Evolutionary conservation across 495 filamentous ascomycete species (phyloP).

Genomic region (Hyaloscypha variabilis): DNA sequence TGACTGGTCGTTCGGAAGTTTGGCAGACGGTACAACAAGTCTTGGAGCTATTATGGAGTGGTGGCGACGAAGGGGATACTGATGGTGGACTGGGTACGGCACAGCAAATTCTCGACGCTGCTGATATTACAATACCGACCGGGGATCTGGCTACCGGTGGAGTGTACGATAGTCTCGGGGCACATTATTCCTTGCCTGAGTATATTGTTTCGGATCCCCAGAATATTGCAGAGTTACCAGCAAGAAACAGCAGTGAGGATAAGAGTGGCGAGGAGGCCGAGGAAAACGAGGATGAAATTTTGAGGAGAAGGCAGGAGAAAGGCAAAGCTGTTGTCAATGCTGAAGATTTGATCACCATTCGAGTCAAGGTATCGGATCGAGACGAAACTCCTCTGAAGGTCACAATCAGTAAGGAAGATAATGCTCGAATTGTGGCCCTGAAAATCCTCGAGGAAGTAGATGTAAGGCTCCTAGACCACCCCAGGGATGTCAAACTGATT

Average conservation of each 20-base stretch:
- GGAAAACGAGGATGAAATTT: constrained; percentile 20
- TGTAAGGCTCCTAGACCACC: constrained; percentile 49
- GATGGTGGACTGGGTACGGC: constrained; percentile 62
- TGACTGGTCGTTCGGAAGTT: constrained; percentile 73
- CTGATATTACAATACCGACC: constrained; percentile 77
- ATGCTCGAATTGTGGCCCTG: constrained; percentile 60
- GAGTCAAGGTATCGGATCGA: constrained; percentile 62
- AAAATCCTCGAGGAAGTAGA: constrained; percentile 65
- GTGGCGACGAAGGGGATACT: constrained; percentile 37
- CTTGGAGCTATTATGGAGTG: constrained; percentile 63
- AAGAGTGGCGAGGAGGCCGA: constrained; percentile 11
- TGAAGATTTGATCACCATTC: constrained; percentile 51
- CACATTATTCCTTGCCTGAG: constrained; percentile 74
- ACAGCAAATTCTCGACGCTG: constrained; percentile 77
- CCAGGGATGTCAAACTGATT: not conserved
- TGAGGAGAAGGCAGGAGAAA: constrained; percentile 63
- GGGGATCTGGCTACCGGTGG: constrained; percentile 68
- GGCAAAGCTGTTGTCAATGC: constrained; percentile 49
- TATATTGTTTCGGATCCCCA: constrained; percentile 76
- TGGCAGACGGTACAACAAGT: constrained; percentile 76
- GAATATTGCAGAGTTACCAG: constrained; percentile 56
- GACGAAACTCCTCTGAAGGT: constrained; percentile 64
- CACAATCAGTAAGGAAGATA: constrained; percentile 60
- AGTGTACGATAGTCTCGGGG: constrained; percentile 77
- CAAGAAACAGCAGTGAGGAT: constrained; percentile 38